These are phyloP conservation scores for Pyropia haitanensis DNA, from an alignment of 23 red algal genomes.

Conservation along the genomic window DNA sequence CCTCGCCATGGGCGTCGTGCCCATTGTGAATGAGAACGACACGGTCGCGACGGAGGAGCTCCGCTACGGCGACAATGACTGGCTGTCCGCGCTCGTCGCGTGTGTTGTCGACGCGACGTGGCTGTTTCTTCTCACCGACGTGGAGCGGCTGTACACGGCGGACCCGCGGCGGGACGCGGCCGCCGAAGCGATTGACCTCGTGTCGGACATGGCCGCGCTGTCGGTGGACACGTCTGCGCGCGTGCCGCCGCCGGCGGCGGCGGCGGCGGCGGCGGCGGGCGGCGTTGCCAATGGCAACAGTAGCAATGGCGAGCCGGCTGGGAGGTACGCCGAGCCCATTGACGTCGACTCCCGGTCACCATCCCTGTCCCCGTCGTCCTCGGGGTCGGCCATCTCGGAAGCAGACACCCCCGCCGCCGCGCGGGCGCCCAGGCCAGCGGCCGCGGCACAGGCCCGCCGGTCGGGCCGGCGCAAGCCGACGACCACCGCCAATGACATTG, in stretches of 20 bases:
- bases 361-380: too few relatives aligned
- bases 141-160: constrained; percentile 89
- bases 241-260: too few relatives aligned
- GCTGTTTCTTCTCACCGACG: constrained; percentile 97
- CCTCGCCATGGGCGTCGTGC: constrained; percentile 76
- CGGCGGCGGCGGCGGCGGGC: too few relatives aligned
- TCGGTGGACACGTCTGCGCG: neutral
- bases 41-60: constrained; percentile 65
- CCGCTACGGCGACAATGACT: constrained; percentile 89
- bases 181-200: constrained; percentile 83
- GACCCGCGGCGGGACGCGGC: constrained; percentile 51
- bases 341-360: too few relatives aligned
- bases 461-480: too few relatives aligned
- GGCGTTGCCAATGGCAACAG: neutral
- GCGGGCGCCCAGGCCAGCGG: too few relatives aligned
- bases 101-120: constrained; percentile 75
- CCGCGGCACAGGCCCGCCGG: too few relatives aligned
- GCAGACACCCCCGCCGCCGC: too few relatives aligned
- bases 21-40: constrained; percentile 89
- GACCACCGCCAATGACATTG: too few relatives aligned
- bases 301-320: neutral
- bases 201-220: constrained; percentile 41
- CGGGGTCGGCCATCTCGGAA: too few relatives aligned
- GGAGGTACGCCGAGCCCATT: neutral
- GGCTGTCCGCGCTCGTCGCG: constrained; percentile 74